Evolutionary conservation across 139 green algal genomes (phyloP), one percentile per base, ranked within the genome.

Genomic region (Spirogloea muscicola): DNA sequence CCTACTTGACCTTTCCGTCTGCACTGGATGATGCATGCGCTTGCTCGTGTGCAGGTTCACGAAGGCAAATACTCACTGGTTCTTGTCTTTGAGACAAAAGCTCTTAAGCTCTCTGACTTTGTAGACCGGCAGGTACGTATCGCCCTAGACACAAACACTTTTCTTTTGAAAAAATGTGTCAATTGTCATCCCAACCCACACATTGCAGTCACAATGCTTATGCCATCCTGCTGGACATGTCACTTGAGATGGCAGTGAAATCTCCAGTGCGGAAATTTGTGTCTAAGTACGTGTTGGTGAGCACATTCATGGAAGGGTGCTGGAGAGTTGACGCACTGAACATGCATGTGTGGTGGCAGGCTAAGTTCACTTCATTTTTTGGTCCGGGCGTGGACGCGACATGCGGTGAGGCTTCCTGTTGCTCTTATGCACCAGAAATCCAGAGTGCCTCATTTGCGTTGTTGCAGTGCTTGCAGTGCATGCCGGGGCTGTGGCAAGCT

Each of bases 281-380:
- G 40, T 31, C 7, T 31, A 62, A 39, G 9, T 31, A 39, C 31
- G 40, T 31, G 7, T 31, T 43, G 52, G 5, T 31, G 40, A 33
- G 46, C 21, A n/a, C n/a, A n/a, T n/a, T n/a, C n/a, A n/a, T n/a
- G n/a, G n/a, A n/a, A n/a, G n/a, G n/a, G 4, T 10, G 6, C 37
- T 6, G 16, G 27, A 6, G 29, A 25, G 60, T 7, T 69, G 16
- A 6, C 60, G 34, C 60, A 18, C 60, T 49, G 16, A 10, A 10
- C 29, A 64, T 7, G 41, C n/a, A 33, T 42, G n/a, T 64, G 7
- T 46, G 27, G 4, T 42, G 58, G 60, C 59, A 77, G 62, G 60
- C 59, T 27, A 77, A 77, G 46, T 77, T 77, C 34, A 77, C 68
- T 18, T 77, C 68, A 13, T 77, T 77, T 37, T 77, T 77, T 75